phyloP scores from a whole-genome alignment of 176 grass and related monocot genomes.

The Saccharum spontaneum region DNA sequence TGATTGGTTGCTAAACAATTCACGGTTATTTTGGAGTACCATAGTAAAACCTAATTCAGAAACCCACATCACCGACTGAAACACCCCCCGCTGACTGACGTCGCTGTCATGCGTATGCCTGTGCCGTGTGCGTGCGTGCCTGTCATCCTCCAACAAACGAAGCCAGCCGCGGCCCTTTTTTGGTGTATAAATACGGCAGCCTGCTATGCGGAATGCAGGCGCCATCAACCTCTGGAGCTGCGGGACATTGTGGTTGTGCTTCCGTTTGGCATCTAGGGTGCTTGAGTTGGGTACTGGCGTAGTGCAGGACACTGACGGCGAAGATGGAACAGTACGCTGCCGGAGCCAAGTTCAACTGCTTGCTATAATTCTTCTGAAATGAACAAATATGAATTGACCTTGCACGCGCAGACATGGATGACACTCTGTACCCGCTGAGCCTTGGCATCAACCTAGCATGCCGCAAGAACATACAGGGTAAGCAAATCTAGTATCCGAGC shows the following conservation, averaged over 20 bases:
- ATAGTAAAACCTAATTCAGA: no score
- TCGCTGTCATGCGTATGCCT: slow-evolving; percentile 8
- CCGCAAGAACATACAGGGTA: slow-evolving; percentile 88
- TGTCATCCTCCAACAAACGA: slow-evolving; percentile 44
- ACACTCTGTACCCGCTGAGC: slow-evolving; percentile 87
- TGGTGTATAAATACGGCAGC: slow-evolving; percentile 39
- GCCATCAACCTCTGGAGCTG: not conserved
- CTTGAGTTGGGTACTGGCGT: not conserved
- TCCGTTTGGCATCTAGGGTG: slow-evolving; percentile 9
- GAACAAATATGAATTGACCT: not conserved
- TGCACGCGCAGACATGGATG: slow-evolving; percentile 75
- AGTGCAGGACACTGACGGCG: not conserved
- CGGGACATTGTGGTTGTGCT: slow-evolving; percentile 3
- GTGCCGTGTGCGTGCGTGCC: not conserved
- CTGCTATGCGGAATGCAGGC: not conserved
- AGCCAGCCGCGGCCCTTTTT: not conserved
- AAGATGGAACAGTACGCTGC: slow-evolving; percentile 50
- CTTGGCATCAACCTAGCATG: slow-evolving; percentile 84
- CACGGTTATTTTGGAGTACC: no score
- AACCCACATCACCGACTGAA: no score
- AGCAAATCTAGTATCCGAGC: not conserved
- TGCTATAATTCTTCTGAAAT: slow-evolving; percentile 39
- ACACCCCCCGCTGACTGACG: not conserved
- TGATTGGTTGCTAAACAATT: no score
- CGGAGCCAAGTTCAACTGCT: slow-evolving; percentile 74